phyloP scores from a whole-genome alignment of 2,329 filamentous ascomycete species.

The Ascochyta fabae region DNA sequence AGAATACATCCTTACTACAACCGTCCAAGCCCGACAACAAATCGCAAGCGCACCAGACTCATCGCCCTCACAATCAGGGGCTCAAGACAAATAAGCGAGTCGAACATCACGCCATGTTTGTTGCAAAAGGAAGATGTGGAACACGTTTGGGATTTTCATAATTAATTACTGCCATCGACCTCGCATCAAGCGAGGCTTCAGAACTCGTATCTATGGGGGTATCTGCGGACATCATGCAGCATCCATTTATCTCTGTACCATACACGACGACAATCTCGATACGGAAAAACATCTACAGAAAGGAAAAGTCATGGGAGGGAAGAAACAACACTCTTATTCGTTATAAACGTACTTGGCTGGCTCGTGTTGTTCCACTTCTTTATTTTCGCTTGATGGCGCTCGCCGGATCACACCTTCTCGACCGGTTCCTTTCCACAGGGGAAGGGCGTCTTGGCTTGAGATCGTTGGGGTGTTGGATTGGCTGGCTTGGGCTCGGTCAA shows the following conservation, averaged over 20 bases:
- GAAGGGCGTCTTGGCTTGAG: background rate
- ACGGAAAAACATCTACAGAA: slow-evolving; percentile 20
- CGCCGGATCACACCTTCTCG: background rate
- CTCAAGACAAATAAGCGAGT: too few species aligned
- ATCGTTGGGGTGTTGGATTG: background rate
- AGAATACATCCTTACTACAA: too few species aligned
- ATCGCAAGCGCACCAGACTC: too few species aligned
- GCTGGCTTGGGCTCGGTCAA: background rate
- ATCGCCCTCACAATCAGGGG: too few species aligned
- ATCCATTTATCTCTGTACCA: slow-evolving; percentile 4
- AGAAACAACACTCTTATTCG: slow-evolving; percentile 46
- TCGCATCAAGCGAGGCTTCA: background rate
- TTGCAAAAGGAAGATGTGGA: background rate
- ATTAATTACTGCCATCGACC: slow-evolving; percentile 10
- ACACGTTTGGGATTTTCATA: background rate
- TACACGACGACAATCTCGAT: slow-evolving; percentile 11
- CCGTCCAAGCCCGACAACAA: too few species aligned
- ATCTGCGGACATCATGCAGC: slow-evolving; percentile 9
- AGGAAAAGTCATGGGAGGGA: slow-evolving; percentile 29
- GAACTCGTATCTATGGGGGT: slow-evolving; percentile 10
- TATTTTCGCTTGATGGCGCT: slow-evolving; percentile 4
- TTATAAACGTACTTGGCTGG: slow-evolving; percentile 30
- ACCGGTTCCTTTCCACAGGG: background rate
- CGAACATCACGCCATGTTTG: too few species aligned
- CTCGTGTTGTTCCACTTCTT: background rate